A percentile compares a stretch with the other conserved stretches of the same genome.
Conservation (phyloP, 1,284 basidiomycete genomes). For the Cronartium quercuum region DNA sequence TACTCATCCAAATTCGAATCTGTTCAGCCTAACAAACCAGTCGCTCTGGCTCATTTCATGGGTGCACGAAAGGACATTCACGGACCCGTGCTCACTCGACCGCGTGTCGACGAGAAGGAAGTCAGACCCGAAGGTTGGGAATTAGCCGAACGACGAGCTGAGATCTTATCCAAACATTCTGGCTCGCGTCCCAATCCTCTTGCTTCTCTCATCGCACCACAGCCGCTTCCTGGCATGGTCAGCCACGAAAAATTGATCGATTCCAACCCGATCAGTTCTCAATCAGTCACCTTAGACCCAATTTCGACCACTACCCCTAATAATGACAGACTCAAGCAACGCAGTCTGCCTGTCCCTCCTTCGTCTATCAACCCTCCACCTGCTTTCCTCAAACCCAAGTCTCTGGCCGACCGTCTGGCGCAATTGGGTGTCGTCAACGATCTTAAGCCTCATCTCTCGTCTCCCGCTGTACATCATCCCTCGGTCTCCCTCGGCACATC, state of each 20-base stretch:
- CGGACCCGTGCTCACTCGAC: slow-evolving; percentile 26
- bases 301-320: not conserved
- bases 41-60: slow-evolving; percentile 35
- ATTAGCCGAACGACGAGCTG: slow-evolving; percentile 6
- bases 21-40: slow-evolving; percentile 2
- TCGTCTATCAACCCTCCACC: not conserved
- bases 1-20: slow-evolving; percentile 26
- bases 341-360: slow-evolving; percentile 3
- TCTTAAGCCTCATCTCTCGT: not conserved
- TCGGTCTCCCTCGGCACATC: not conserved
- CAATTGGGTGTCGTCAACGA: slow-evolving; percentile 26
- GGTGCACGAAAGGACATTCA: slow-evolving; percentile 25
- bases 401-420: slow-evolving; percentile 33
- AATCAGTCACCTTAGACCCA: not conserved
- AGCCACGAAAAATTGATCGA: not conserved
- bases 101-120: slow-evolving; percentile 19
- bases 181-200: not conserved
- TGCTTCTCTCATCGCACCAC: slow-evolving; percentile 17
- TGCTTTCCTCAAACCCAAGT: slow-evolving; percentile 33
- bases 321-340: not conserved
- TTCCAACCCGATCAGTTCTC: not conserved
- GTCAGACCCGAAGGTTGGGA: slow-evolving; percentile 29
- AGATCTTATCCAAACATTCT: slow-evolving; percentile 3
- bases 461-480: not conserved
- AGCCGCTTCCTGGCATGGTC: slow-evolving; percentile 29